Conservation (phyloP, 202 grass and related monocot genomes). For the Digitaria exilis region DNA sequence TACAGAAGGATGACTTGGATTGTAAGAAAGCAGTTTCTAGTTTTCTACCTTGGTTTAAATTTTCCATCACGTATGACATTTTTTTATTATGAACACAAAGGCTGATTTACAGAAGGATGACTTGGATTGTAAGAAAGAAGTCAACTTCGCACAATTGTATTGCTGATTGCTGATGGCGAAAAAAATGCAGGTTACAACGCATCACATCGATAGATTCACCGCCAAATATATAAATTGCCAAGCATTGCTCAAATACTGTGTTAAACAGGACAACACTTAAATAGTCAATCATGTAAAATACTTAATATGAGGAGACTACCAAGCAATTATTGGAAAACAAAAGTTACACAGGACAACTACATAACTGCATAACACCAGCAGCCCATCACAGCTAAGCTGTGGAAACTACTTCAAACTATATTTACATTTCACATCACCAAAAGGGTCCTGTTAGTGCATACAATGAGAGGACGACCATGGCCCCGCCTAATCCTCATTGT, state of each 20-base stretch:
- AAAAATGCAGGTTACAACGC: background rate
- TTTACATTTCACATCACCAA: conserved; percentile 70
- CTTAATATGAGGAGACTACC: conserved; percentile 17
- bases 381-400: conserved; percentile 43
- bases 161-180: background rate
- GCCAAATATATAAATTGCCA: background rate
- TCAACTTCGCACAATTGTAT: background rate
- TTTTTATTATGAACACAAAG: background rate
- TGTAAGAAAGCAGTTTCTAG: too few species aligned
- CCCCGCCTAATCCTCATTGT: conserved; percentile 88
- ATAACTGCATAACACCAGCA: conserved; percentile 43
- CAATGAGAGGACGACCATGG: conserved; percentile 39
- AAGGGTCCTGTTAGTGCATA: conserved; percentile 49
- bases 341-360: conserved; percentile 48
- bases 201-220: too few species aligned
- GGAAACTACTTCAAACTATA: conserved; percentile 54
- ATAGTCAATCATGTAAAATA: conserved; percentile 33
- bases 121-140: background rate
- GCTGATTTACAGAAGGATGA: background rate
- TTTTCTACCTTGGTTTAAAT: background rate
- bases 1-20: too few species aligned
- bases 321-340: conserved; percentile 51
- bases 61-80: background rate
- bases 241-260: conserved; percentile 17
- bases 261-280: conserved; percentile 43